phyloP scores from a whole-genome alignment of 2,329 filamentous ascomycete species.

The Colletotrichum liriopes region DNA sequence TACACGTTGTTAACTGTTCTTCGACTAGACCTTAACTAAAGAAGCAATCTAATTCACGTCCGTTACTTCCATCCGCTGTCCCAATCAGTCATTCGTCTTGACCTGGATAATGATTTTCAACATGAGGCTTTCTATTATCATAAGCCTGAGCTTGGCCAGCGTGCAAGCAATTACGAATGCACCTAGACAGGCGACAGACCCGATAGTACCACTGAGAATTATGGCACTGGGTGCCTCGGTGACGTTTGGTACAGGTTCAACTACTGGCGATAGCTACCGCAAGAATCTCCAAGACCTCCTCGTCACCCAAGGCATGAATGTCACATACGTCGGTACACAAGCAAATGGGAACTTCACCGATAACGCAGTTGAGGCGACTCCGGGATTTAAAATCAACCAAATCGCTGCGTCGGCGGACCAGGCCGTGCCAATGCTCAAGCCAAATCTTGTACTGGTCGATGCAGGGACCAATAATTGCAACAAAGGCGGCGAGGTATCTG shows the following conservation, averaged over 20 bases:
- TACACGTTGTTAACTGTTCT: background rate
- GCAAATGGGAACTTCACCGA: slow-evolving; percentile 31
- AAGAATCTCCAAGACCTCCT: slow-evolving; percentile 48
- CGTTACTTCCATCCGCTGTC: background rate
- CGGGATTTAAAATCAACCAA: slow-evolving; percentile 32
- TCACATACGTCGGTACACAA: slow-evolving; percentile 27
- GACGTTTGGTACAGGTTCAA: slow-evolving; percentile 45
- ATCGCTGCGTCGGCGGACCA: slow-evolving; percentile 29
- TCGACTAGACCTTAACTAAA: background rate
- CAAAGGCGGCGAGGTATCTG: slow-evolving; percentile 31
- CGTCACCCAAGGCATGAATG: slow-evolving; percentile 25
- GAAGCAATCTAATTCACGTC: background rate
- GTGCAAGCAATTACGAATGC: background rate
- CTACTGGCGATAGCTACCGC: slow-evolving; percentile 57
- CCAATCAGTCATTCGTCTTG: too few species aligned
- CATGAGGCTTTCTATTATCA: slow-evolving; percentile 9
- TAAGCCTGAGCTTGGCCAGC: background rate
- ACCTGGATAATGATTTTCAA: background rate
- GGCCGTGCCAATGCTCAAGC: slow-evolving; percentile 33
- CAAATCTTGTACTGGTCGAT: slow-evolving; percentile 46
- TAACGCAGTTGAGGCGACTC: slow-evolving; percentile 37
- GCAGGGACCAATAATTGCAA: slow-evolving; percentile 46
- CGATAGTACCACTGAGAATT: slow-evolving; percentile 26
- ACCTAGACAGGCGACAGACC: slow-evolving; percentile 26
- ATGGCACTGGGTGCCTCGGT: slow-evolving; percentile 40